These are phyloP conservation scores for Penicillium sp. DNA, from an alignment of 2,329 filamentous ascomycete genomes.

Conservation along the genomic window DNA sequence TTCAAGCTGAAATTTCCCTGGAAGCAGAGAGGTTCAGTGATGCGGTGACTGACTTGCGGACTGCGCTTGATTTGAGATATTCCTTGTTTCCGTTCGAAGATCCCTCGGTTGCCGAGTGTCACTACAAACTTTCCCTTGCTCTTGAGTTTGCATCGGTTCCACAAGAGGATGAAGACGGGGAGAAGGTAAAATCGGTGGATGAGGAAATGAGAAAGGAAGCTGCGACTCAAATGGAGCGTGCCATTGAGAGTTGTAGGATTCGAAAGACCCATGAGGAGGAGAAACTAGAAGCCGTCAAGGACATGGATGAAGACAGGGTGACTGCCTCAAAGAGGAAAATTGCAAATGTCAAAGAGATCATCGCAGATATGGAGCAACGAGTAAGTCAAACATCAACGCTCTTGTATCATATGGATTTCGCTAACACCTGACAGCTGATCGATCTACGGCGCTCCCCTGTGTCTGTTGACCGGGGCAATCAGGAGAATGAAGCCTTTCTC, in stretches of 20 bases:
- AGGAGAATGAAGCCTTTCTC: slow-evolving; percentile 45
- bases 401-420: slow-evolving; percentile 4
- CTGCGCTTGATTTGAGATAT: slow-evolving; percentile 75
- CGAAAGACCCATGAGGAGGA: slow-evolving; percentile 56
- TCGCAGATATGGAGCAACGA: slow-evolving; percentile 61
- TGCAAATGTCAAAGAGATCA: slow-evolving; percentile 60
- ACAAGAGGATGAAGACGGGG: slow-evolving; percentile 39
- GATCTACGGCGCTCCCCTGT: slow-evolving; percentile 59
- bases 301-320: slow-evolving; percentile 41
- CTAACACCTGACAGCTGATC: slow-evolving; percentile 42
- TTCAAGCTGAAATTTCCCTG: slow-evolving; percentile 93
- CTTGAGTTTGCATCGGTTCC: slow-evolving; percentile 89
- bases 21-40: slow-evolving; percentile 91
- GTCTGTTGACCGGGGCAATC: slow-evolving; percentile 42
- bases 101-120: slow-evolving; percentile 85
- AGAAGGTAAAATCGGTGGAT: slow-evolving; percentile 46
- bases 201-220: slow-evolving; percentile 59
- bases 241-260: slow-evolving; percentile 58
- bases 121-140: slow-evolving; percentile 94
- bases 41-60: slow-evolving; percentile 80
- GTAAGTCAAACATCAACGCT: slow-evolving; percentile 34
- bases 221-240: slow-evolving; percentile 59
- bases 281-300: slow-evolving; percentile 37
- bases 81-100: slow-evolving; percentile 77
- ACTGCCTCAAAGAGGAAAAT: slow-evolving; percentile 49